Evolutionary conservation across 257 asterid species (phyloP).

Genomic region (Ligustrum vulgare): DNA sequence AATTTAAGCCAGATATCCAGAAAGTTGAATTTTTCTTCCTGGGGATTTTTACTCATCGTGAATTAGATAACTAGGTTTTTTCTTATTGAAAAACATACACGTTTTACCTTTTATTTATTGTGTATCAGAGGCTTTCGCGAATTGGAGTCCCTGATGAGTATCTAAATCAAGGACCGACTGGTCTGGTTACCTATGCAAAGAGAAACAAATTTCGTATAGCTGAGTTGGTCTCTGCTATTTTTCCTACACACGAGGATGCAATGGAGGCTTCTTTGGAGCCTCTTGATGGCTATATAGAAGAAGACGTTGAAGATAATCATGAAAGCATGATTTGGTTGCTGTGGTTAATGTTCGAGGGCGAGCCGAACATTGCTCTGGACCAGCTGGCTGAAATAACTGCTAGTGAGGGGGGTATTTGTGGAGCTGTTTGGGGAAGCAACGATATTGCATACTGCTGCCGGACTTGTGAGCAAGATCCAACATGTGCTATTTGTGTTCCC

Average conservation of each 20-base stretch:
- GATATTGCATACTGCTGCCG: constrained; percentile 92
- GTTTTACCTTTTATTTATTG: constrained; percentile 18
- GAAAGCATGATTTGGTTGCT: constrained; percentile 80
- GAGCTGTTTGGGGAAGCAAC: constrained; percentile 85
- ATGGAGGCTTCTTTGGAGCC: constrained; percentile 30
- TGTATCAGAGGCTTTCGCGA: constrained; percentile 72
- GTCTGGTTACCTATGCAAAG: constrained; percentile 64
- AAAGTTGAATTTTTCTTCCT: not conserved
- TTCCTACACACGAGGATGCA: constrained; percentile 66
- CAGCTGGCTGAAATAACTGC: constrained; percentile 51
- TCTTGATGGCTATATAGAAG: constrained; percentile 25
- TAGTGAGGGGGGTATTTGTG: constrained; percentile 84
- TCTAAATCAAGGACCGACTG: constrained; percentile 49
- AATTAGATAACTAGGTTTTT: not conserved
- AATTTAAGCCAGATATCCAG: not conserved
- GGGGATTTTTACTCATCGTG: constrained; percentile 11
- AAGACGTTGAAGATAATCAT: constrained; percentile 38
- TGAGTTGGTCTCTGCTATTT: constrained; percentile 58
- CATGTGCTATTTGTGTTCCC: constrained; percentile 96
- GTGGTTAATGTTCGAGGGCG: constrained; percentile 92
- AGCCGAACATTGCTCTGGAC: constrained; percentile 58
- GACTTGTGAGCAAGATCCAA: constrained; percentile 92
- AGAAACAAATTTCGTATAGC: constrained; percentile 41
- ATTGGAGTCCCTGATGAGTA: constrained; percentile 62
- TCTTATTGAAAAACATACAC: constrained; percentile 1